Conservation (phyloP, 805 yeast species). For the Aciculoconidium aculeatum region DNA sequence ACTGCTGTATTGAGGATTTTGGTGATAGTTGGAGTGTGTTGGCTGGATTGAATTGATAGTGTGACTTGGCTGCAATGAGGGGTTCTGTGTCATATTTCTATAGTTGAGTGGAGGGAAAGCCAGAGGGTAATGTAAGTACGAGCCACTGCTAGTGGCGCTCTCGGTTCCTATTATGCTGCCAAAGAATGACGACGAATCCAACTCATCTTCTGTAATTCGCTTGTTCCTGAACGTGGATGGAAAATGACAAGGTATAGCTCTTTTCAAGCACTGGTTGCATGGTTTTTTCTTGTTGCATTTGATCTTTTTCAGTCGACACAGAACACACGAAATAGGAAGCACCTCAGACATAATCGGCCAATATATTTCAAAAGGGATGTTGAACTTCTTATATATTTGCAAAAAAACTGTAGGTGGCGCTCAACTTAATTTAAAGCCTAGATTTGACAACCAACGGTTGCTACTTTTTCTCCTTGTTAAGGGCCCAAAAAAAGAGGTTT, state of each 20-base stretch:
- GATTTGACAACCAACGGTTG: too few relatives aligned
- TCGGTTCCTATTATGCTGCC: neutral
- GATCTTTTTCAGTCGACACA: slow-evolving; percentile 31
- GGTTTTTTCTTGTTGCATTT: slow-evolving; percentile 32
- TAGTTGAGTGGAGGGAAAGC: slow-evolving; percentile 1
- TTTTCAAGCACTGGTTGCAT: slow-evolving; percentile 36
- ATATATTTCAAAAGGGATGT: too few relatives aligned
- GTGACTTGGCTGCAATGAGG: slow-evolving; percentile 2
- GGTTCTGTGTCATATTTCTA: slow-evolving; percentile 1
- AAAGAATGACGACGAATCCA: slow-evolving; percentile 5
- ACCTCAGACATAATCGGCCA: slow-evolving; percentile 15
- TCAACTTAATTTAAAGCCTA: too few relatives aligned
- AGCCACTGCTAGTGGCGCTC: slow-evolving; percentile 5
- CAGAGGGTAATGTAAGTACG: slow-evolving; percentile 3
- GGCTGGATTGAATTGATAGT: too few relatives aligned
- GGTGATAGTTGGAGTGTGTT: too few relatives aligned
- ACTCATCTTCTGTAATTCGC: slow-evolving; percentile 17
- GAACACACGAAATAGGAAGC: slow-evolving; percentile 31
- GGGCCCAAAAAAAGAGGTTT: too few relatives aligned
- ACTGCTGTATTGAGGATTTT: neutral
- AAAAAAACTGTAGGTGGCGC: too few relatives aligned
- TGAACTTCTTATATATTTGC: too few relatives aligned
- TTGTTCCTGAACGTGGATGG: slow-evolving; percentile 45
- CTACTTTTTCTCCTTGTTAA: too few relatives aligned
- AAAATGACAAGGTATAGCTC: slow-evolving; percentile 36